Base-by-base conservation (phyloP, 2,329 filamentous ascomycete genomes). In the Trichoderma pleuroti region DNA sequence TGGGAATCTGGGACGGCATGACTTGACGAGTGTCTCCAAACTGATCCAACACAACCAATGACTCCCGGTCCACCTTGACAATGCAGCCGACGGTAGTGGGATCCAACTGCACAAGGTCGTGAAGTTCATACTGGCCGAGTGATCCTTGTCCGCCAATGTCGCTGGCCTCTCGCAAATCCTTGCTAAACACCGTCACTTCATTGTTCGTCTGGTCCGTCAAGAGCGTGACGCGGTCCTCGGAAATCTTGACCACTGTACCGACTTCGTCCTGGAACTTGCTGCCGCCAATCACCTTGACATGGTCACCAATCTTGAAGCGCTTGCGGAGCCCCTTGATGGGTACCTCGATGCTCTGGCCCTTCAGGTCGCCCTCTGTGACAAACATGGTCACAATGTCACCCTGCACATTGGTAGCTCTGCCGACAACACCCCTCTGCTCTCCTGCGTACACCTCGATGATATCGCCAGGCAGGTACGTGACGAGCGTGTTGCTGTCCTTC, bases 101-200 rank as follows among this genome's bases (percentile, higher is more conserved):
- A 80, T 98, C 95, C 72, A 99, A 88, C 81, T 98, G 94, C 16
- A 99, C 93, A 30, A 99, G 87, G 79, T 99, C 96, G 76, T 97
- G 93, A 39, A 99, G 89, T 75, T 94, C 92, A 80, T 92, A 98
- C 81, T 97, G 93, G 12, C 93, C 93, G n/a, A 95, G 84, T 36
- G 90, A 89, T 32, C 93, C 92, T 77, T 94, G 91, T 18, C 93
- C 94, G 73, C 94, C 94, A 75, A 94, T 93, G 78, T 98, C 96
- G 69, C 93, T 93, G 32, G 96, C 96, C 80, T 97, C 93, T 75
- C 97, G 90, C 72, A 99, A 83, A 82, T 99, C 96, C 80, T 97
- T 98, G 84, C 95, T 98, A 79, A 99, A 99, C 39, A 99, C 96
- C 0, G 94, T 98, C 75, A 99, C 94, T 79, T 99, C 96, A 66